These are phyloP conservation scores for Oryza meridionalis DNA, from an alignment of 176 grass and related monocot genomes.

Conservation along the genomic window DNA sequence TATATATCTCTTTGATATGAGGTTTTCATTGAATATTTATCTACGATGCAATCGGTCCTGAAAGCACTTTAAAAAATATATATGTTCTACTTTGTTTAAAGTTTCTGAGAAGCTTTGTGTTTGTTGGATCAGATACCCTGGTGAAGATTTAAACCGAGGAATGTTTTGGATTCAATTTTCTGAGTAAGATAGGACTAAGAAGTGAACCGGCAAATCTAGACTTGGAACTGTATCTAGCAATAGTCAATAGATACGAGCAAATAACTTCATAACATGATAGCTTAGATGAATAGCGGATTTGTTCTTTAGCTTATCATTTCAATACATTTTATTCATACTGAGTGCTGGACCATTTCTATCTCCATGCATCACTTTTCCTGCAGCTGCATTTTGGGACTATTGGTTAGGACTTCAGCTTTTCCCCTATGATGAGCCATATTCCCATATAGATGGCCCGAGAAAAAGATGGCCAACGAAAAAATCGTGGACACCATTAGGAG, in stretches of 20 bases:
- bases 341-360: neutral
- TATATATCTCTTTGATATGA: neutral
- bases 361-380: neutral
- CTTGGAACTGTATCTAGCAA: neutral
- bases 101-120: neutral
- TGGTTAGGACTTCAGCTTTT: neutral
- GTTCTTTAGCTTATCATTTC: neutral
- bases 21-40: neutral
- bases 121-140: neutral
- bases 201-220: neutral
- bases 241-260: neutral
- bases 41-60: neutral
- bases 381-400: conserved; percentile 6
- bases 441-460: neutral
- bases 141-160: neutral
- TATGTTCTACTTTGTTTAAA: neutral
- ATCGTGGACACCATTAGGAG: conserved; percentile 11
- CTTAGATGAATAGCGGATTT: neutral
- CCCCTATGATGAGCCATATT: neutral
- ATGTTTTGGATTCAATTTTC: neutral
- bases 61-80: neutral
- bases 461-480: conserved; percentile 25
- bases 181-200: neutral
- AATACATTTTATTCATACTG: neutral
- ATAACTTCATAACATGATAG: neutral